Base-by-base conservation (phyloP, 2,329 filamentous ascomycete genomes). In the Alternaria rosae region DNA sequence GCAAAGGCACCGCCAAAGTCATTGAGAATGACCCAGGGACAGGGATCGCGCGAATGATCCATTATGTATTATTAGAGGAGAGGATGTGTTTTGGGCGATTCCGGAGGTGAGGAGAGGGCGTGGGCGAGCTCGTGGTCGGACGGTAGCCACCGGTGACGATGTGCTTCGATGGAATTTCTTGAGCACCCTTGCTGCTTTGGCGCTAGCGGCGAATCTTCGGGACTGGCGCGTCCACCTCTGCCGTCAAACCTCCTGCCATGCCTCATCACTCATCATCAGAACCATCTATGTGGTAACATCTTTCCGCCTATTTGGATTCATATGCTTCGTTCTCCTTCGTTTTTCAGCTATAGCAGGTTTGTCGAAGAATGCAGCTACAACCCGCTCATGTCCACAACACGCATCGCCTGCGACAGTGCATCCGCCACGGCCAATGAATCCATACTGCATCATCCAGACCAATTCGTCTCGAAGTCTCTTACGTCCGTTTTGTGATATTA, bases 31-130 rank as follows among this genome's bases (percentile, higher is more conserved):
- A 98, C 94, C 90, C 91, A 98, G 59, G 95, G 95, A 83, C 95
- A 98, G 66, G 95, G 95, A 82, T 98, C 95, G 84, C 95, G 88
- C 68, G 92, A 91, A 86, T 98, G 95, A 89, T 99, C 94, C 91
- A 97, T 95, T 57, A 43, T 77, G 63, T 50, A 62, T 54, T 59
- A 60, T 17, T 12, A 20, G 20, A 35, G 15, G 30, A 48, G 20
- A 23, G 15, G 28, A 44, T 10, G 32, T 57, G 11, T 30, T 26
- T 30, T 47, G 47, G 42, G 30, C 51, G 38, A 28, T 23, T 43
- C 41, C 11, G 56, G 20, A 25, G 50, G 20, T n/a, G 50, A 35
- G 43, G 71, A 65, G 48, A 66, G 65, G 54, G 68, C 71, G 59
- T 57, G 60, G 56, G 55, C 35, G 57, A 63, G 48, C 59, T 59